Percentiles rank a stretch among this genome's conserved stretches.
phyloP scores from a whole-genome alignment of 2,329 filamentous ascomycete genomes.

The Clonostachys solani region DNA sequence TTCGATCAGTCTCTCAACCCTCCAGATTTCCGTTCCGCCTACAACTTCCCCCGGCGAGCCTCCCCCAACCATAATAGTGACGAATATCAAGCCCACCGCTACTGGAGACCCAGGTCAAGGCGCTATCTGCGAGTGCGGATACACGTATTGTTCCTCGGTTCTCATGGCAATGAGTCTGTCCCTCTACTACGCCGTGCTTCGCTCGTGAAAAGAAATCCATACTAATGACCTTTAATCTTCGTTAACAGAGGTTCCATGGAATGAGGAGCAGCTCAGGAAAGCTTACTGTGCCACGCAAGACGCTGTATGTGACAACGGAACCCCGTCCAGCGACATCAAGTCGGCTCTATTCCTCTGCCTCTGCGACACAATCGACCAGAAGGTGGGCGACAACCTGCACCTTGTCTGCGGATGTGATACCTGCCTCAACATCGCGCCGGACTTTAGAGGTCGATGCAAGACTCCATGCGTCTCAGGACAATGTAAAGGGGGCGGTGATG shows the following conservation, averaged over 20 bases:
- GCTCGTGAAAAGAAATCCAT: not conserved
- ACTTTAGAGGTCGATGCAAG: slow-evolving; percentile 32
- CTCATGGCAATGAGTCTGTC: slow-evolving; percentile 27
- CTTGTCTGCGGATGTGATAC: slow-evolving; percentile 32
- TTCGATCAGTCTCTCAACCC: slow-evolving; percentile 4
- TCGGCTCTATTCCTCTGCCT: slow-evolving; percentile 32
- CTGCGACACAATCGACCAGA: slow-evolving; percentile 22
- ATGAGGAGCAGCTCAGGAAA: slow-evolving; percentile 19
- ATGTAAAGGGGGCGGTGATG: too few relatives aligned
- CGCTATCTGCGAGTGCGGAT: slow-evolving; percentile 32
- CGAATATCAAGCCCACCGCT: slow-evolving; percentile 8
- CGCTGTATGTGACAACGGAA: slow-evolving; percentile 19
- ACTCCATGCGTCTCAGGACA: slow-evolving; percentile 17
- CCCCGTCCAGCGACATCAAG: slow-evolving; percentile 20
- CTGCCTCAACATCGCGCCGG: slow-evolving; percentile 30
- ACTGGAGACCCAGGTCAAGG: slow-evolving; percentile 14
- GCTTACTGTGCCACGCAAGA: slow-evolving; percentile 31
- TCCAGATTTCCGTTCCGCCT: slow-evolving; percentile 5
- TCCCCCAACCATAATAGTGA: slow-evolving; percentile 2
- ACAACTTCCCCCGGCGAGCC: slow-evolving; percentile 10
- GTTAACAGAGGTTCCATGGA: slow-evolving; percentile 23
- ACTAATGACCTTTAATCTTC: not conserved
- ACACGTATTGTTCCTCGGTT: slow-evolving; percentile 34
- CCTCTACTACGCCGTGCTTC: not conserved
- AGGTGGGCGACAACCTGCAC: slow-evolving; percentile 24